A percentile compares a stretch with the other conserved stretches of the same genome.
Evolutionary conservation across 768 basidiomycete genomes (phyloP).

Genomic region (Hypsizygus marmoreus): DNA sequence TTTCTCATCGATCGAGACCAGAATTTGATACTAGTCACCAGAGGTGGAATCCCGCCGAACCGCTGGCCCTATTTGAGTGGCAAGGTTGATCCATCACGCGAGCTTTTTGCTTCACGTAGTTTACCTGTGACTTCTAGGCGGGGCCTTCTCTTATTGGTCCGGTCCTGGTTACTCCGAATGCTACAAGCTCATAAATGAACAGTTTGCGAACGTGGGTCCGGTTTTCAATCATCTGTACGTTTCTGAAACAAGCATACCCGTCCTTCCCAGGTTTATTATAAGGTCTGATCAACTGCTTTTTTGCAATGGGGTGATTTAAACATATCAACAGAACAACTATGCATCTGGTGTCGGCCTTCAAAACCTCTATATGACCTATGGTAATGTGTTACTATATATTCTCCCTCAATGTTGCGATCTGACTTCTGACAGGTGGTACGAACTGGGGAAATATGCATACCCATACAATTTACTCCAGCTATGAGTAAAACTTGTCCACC

Average conservation of each 20-base stretch:
- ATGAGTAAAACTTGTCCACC: conserved; percentile 27
- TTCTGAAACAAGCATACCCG: neutral
- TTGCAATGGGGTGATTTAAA: neutral
- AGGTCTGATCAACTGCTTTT: conserved; percentile 17
- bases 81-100: conserved; percentile 23
- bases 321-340: conserved; percentile 32
- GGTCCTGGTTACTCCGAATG: conserved; percentile 36
- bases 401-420: neutral
- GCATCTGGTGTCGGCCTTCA: conserved; percentile 33
- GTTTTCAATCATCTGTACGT: neutral
- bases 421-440: conserved; percentile 27
- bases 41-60: conserved; percentile 34
- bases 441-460: conserved; percentile 41
- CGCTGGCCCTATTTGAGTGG: conserved; percentile 39
- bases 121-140: conserved; percentile 18
- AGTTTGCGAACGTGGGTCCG: conserved; percentile 36
- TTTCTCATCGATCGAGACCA: too few species aligned
- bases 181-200: conserved; percentile 37
- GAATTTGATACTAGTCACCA: conserved; percentile 35
- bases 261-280: conserved; percentile 31
- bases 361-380: conserved; percentile 40
- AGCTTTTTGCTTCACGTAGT: neutral
- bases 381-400: conserved; percentile 14
- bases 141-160: conserved; percentile 40
- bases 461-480: conserved; percentile 39